Evolutionary conservation across 2,329 filamentous ascomycete species (phyloP), one percentile per base, ranked within the genome.

Genomic region (Paraphoma sp.): DNA sequence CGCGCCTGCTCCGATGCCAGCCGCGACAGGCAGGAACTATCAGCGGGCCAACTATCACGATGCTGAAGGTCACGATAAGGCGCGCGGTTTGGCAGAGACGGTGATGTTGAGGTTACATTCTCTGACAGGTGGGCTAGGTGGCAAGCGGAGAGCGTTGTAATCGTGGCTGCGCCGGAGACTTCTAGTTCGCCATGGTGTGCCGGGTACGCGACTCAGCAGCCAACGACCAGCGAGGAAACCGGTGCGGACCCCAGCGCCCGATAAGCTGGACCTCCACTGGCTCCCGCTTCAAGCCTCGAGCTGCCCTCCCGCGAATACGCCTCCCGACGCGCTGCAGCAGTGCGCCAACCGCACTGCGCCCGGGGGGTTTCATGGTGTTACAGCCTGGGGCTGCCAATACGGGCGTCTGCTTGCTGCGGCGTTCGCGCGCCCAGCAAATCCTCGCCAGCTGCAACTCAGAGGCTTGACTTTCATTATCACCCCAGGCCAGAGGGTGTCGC

Each of bases 21-120:
- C 29, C 52, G 45, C 38, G 42, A 53, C 40, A 51, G 58, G 53
- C 50, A 17, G 28, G 30, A 31, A 30, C 28, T 38, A 14, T 47
- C 31, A 46, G 47, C 28, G 40, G 42, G 52, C 53, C 42, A 44
- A 33, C 11, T n/a, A 28, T n/a, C 28, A 28, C 40, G 42, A 51
- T 28, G 10, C 18, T 23, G 29, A 36, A 33, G 44, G 14, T 28
- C 36, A 42, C 54, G 64, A 63, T 59, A 67, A 63, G 57, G 50
- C 45, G 45, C 17, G 38, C 16, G 45, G 42, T 33, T 45, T 49
- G 61, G 51, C 45, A 54, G 61, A 63, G 55, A 54, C 31, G 53
- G 43, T 45, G 60, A 59, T 51, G 61, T 55, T 53, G 57, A 68
- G 48, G 69, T 71, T 68, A 69, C 65, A 73, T 72, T 59, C 47